Evolutionary conservation across 2,329 filamentous ascomycete species (phyloP).

Genomic region (Ilyonectria sp.): DNA sequence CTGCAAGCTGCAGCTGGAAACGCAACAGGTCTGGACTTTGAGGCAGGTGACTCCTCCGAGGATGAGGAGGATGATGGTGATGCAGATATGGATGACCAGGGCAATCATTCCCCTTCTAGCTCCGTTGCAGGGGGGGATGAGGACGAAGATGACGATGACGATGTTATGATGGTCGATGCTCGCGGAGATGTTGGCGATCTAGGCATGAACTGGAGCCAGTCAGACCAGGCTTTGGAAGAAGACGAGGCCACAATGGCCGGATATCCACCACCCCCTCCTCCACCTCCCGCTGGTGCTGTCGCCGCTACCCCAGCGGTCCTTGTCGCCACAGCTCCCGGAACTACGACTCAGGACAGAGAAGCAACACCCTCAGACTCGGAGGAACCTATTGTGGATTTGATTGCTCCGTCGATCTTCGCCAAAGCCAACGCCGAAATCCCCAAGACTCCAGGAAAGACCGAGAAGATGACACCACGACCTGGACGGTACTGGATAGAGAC

Average conservation of each 20-base stretch:
- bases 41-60: conserved; percentile 48
- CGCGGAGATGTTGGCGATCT: conserved; percentile 62
- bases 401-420: conserved; percentile 72
- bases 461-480: conserved; percentile 70
- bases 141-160: conserved; percentile 69
- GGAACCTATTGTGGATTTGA: conserved; percentile 74
- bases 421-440: conserved; percentile 82
- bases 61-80: conserved; percentile 55
- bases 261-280: conserved; percentile 76
- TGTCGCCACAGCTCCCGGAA: conserved; percentile 58
- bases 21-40: conserved; percentile 48
- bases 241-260: conserved; percentile 85
- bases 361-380: conserved; percentile 80
- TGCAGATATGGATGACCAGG: conserved; percentile 59
- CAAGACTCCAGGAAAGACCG: conserved; percentile 79
- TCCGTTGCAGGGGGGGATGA: conserved; percentile 58
- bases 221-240: conserved; percentile 79
- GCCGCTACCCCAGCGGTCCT: conserved; percentile 46
- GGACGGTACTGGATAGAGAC: conserved; percentile 90
- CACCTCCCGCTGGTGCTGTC: conserved; percentile 65
- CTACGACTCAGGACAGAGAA: conserved; percentile 67
- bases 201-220: conserved; percentile 66
- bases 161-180: conserved; percentile 72
- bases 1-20: conserved; percentile 53
- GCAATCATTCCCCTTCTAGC: conserved; percentile 52